Evolutionary conservation across 495 filamentous ascomycete species (phyloP).

Genomic region (Penicillium cataractarum): DNA sequence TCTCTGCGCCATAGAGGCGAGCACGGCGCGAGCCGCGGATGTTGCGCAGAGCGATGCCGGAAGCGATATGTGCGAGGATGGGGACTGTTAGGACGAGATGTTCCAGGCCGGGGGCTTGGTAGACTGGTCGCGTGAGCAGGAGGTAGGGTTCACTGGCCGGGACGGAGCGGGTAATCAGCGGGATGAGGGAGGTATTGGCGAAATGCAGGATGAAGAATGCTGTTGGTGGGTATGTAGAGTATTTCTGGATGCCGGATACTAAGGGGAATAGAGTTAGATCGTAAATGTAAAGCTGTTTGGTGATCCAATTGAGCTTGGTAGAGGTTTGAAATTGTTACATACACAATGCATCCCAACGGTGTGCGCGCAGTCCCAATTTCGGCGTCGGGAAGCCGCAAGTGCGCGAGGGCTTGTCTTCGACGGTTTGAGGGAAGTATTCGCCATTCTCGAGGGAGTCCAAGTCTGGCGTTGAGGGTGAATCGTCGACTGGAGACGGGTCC

Average conservation of each 20-base stretch:
- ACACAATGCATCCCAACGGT: constrained; percentile 66
- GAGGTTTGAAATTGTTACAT: constrained; percentile 16
- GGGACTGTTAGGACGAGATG: constrained; percentile 51
- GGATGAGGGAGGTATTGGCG: constrained; percentile 76
- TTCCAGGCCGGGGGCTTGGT: constrained; percentile 69
- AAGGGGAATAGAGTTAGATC: constrained; percentile 9
- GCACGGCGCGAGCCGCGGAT: constrained; percentile 68
- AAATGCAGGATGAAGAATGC: constrained; percentile 78
- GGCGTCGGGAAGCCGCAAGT: constrained; percentile 31
- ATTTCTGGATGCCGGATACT: constrained; percentile 83
- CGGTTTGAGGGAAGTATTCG: constrained; percentile 56
- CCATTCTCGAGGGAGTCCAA: constrained; percentile 55
- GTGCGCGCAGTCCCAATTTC: constrained; percentile 60
- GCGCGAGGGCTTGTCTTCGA: constrained; percentile 15
- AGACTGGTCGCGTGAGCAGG: constrained; percentile 68
- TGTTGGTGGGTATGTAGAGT: constrained; percentile 85
- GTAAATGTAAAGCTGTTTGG: neutral
- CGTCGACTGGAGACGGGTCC: constrained; percentile 81
- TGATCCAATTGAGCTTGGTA: neutral
- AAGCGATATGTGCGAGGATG: constrained; percentile 55
- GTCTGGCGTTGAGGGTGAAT: constrained; percentile 46
- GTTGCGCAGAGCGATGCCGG: constrained; percentile 75
- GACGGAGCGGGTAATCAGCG: constrained; percentile 61
- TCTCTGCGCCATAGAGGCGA: constrained; percentile 69
- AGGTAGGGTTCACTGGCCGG: constrained; percentile 58